Evolutionary conservation across 305 asterid species (phyloP).

Genomic region (Fraxinus ornus): DNA sequence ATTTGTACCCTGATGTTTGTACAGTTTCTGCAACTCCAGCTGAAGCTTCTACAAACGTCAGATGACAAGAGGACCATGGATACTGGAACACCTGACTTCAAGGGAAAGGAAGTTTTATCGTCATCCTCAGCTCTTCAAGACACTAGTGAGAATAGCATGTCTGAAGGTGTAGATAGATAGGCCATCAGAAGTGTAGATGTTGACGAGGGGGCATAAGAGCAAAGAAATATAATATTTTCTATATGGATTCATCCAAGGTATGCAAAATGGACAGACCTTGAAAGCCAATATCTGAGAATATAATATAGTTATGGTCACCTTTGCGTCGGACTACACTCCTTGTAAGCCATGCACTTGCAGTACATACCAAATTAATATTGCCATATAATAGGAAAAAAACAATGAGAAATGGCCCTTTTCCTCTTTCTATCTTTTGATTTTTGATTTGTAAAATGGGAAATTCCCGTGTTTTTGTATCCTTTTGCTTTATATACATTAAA

Average conservation of each 20-base stretch:
- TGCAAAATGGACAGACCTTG: not conserved
- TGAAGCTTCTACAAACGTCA: constrained; percentile 44
- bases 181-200: constrained; percentile 8
- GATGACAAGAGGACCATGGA: constrained; percentile 34
- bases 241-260: not conserved
- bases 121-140: constrained; percentile 40
- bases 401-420: not conserved
- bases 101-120: constrained; percentile 50
- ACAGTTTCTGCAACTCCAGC: constrained; percentile 69
- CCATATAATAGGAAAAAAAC: not conserved
- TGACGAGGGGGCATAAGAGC: constrained; percentile 13
- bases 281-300: not conserved
- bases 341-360: not conserved
- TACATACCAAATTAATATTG: not conserved
- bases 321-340: not conserved
- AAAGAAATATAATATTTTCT: constrained; percentile 3
- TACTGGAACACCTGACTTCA: constrained; percentile 41
- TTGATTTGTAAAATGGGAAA: not conserved
- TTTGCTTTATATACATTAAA: not conserved
- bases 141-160: constrained; percentile 27
- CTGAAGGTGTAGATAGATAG: constrained; percentile 18
- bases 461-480: not conserved
- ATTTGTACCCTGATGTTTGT: not conserved
- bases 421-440: not conserved
- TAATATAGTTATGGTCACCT: not conserved